Evolutionary conservation across 2,329 filamentous ascomycete genomes (phyloP).

Genomic region (Escovopsis weberi): DNA sequence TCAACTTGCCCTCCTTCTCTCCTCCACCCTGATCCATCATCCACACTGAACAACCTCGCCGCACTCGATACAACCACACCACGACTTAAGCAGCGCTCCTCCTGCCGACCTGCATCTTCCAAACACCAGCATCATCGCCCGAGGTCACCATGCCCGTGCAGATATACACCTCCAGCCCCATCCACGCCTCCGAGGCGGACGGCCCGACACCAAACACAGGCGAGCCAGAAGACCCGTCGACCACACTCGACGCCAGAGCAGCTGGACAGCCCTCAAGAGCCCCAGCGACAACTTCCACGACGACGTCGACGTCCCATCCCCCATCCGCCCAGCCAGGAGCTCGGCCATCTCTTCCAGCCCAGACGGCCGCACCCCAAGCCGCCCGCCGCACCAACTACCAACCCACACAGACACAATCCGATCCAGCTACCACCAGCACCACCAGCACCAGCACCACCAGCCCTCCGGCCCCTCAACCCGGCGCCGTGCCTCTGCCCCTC

Average conservation of each 20-base stretch:
- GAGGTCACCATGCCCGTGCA: slow-evolving; percentile 39
- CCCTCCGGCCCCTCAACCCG: slow-evolving; percentile 43
- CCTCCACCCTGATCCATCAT: background rate
- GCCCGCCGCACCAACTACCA: slow-evolving; percentile 19
- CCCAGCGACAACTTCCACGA: slow-evolving; percentile 13
- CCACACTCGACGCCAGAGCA: slow-evolving; percentile 4
- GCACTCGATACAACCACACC: too few species aligned
- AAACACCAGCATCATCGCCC: too few species aligned
- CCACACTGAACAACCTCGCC: background rate
- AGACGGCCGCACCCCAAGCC: slow-evolving; percentile 24
- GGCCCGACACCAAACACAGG: slow-evolving; percentile 33
- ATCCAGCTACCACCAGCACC: slow-evolving; percentile 8
- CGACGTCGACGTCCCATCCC: slow-evolving; percentile 19
- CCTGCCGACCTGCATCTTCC: too few species aligned
- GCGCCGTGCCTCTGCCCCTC: slow-evolving; percentile 33
- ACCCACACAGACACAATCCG: slow-evolving; percentile 27
- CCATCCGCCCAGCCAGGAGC: slow-evolving; percentile 33
- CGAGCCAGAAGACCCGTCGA: slow-evolving; percentile 4
- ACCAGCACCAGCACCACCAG: too few species aligned
- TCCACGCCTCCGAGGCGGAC: slow-evolving; percentile 39
- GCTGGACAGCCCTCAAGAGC: slow-evolving; percentile 5
- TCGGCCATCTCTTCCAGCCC: slow-evolving; percentile 26
- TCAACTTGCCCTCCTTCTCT: background rate
- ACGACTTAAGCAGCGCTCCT: too few species aligned
- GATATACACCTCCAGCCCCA: slow-evolving; percentile 44